These are phyloP conservation scores for Acer yangbiense DNA, from an alignment of 345 rosid species.

Conservation along the genomic window DNA sequence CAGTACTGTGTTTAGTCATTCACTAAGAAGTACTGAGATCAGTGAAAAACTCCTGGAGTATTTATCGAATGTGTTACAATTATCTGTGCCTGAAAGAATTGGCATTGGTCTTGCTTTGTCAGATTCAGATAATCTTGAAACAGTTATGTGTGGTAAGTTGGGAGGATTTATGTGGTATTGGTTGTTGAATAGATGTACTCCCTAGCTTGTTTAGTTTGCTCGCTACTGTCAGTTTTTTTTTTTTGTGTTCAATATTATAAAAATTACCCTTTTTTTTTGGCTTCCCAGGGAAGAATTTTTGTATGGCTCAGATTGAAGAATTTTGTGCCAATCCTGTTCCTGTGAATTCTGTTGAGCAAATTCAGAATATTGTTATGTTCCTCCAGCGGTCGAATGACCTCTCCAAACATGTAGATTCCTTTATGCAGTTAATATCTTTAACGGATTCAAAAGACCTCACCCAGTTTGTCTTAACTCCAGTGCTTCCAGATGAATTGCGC, in stretches of 20 bases:
- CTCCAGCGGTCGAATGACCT: constrained; percentile 72
- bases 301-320: constrained; percentile 67
- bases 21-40: constrained; percentile 48
- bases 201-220: constrained; percentile 1
- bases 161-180: neutral
- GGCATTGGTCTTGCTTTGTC: constrained; percentile 71
- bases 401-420: constrained; percentile 69
- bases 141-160: constrained; percentile 54
- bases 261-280: neutral
- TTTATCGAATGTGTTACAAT: constrained; percentile 43
- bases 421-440: constrained; percentile 67
- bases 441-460: constrained; percentile 50
- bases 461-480: constrained; percentile 58
- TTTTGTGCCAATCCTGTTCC: constrained; percentile 51
- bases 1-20: constrained; percentile 59
- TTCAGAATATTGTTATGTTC: constrained; percentile 71
- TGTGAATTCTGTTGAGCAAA: constrained; percentile 60
- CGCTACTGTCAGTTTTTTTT: neutral
- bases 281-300: constrained; percentile 65
- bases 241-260: neutral
- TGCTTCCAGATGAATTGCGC: constrained; percentile 60
- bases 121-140: constrained; percentile 56
- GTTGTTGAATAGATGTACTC: neutral
- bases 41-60: constrained; percentile 48
- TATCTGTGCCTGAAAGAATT: constrained; percentile 70